Evolutionary conservation across 306 rosid genomes (phyloP).

Genomic region (Calophaca sinica): DNA sequence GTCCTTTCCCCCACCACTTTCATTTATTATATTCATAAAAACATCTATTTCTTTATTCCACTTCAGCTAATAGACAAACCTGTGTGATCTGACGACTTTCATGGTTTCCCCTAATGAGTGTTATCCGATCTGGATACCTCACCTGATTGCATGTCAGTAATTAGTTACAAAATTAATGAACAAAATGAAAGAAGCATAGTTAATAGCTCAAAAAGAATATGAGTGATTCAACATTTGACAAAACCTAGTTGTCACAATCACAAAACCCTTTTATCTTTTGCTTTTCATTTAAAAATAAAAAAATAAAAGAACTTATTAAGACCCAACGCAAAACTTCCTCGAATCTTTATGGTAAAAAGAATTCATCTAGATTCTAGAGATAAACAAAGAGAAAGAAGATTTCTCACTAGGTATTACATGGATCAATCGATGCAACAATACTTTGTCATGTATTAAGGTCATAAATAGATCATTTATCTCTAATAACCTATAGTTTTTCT

Average conservation of each 20-base stretch:
- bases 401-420: background rate
- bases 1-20: background rate
- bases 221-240: conserved; percentile 6
- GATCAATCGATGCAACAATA: background rate
- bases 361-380: background rate
- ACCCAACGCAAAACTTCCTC: background rate
- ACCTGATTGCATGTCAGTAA: conserved; percentile 65
- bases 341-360: background rate
- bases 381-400: background rate
- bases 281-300: background rate
- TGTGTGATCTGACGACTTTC: conserved; percentile 99
- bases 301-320: background rate
- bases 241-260: conserved; percentile 13
- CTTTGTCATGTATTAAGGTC: too few relatives aligned
- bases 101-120: conserved; percentile 98
- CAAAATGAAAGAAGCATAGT: conserved; percentile 19
- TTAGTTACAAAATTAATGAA: conserved; percentile 38
- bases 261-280: background rate
- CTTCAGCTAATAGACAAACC: conserved; percentile 59
- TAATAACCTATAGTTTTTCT: background rate
- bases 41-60: conserved; percentile 19
- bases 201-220: background rate
- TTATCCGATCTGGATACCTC: conserved; percentile 98
- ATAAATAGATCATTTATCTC: background rate
- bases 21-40: background rate